A percentile compares a stretch with the other conserved stretches of the same genome.
These are phyloP conservation scores for Singerocomus inundabilis DNA, from an alignment of 1,284 basidiomycete species.

Conservation along the genomic window DNA sequence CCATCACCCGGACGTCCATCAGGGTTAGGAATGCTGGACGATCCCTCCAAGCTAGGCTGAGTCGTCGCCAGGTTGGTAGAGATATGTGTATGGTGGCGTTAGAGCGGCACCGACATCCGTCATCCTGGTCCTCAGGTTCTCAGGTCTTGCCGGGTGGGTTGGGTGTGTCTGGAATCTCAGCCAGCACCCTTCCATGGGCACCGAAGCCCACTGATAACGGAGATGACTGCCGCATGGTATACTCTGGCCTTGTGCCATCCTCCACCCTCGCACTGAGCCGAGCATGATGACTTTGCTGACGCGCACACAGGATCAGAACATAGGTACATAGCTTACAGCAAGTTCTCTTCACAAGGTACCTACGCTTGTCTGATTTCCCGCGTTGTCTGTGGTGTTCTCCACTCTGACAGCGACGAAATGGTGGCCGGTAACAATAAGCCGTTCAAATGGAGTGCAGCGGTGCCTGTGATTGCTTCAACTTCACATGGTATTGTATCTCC, in stretches of 20 bases:
- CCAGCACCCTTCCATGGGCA: neutral
- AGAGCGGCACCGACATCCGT: constrained; percentile 8
- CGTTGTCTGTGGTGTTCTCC: neutral
- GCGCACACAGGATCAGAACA: too few species aligned
- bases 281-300: too few species aligned
- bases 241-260: neutral
- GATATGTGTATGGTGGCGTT: neutral
- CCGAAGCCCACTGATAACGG: constrained; percentile 25
- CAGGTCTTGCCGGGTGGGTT: neutral
- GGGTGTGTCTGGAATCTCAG: neutral
- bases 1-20: constrained; percentile 12
- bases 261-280: neutral
- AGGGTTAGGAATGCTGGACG: too few species aligned
- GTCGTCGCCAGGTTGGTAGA: constrained; percentile 1
- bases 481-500: constrained; percentile 2
- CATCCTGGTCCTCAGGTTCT: neutral
- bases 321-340: neutral
- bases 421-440: neutral
- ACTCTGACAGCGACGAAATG: constrained; percentile 2
- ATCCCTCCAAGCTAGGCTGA: constrained; percentile 6
- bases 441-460: neutral
- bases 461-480: neutral
- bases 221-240: constrained; percentile 23
- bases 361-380: too few species aligned
- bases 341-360: neutral